Evolutionary conservation across 768 basidiomycete genomes (phyloP), one percentile per base, ranked within the genome.

Genomic region (Tremella fuciformis): DNA sequence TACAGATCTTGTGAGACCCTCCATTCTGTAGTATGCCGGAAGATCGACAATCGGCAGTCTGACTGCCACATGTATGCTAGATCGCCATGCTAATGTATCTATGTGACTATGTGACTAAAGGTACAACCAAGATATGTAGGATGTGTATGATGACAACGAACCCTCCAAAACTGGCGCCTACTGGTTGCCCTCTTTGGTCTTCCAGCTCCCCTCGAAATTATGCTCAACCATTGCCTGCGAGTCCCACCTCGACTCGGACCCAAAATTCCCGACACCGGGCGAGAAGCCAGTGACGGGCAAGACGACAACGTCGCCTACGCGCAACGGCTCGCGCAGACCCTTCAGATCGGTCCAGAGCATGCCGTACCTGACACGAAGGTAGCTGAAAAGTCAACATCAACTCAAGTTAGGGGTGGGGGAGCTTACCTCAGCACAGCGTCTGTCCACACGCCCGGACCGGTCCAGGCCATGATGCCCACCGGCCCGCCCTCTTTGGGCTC

Each of bases 401-500:
- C 39, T 41, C 13, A 41, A 41, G 39, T 18, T 51, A 40, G 7
- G 9, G 37, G 46, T 19, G 18, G 13, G 13, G 6, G 29, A 8
- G 44, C 66, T 53, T 50, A 79, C 54, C 74, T 72, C 53, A 79
- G 57, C 3, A 78, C 78, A 1, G 77, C 62, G 62, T 80, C 79
- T 15, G 78, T 79, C 70, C 71, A 75, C 7, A 74, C 65, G 1
- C 67, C 78, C 21, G 78, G 77, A 38, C 80, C 80, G 0, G 80
- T 81, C 75, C 78, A 77, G 49, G 75, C 76, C 74, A 81, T 78
- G 3, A 81, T 76, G 4, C 77, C 74, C n/a, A 74, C 60, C 13
- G 71, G 69, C 13, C 73, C 75, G 0, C 76, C 77, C 13, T 60
- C 61, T 13, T 60, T 65, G 1, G 73, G 67, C 38, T 74, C 74